Evolutionary conservation across 148 eudicot genomes (phyloP), one percentile per base, ranked within the genome.

Genomic region (Tetragonia tetragonoides): DNA sequence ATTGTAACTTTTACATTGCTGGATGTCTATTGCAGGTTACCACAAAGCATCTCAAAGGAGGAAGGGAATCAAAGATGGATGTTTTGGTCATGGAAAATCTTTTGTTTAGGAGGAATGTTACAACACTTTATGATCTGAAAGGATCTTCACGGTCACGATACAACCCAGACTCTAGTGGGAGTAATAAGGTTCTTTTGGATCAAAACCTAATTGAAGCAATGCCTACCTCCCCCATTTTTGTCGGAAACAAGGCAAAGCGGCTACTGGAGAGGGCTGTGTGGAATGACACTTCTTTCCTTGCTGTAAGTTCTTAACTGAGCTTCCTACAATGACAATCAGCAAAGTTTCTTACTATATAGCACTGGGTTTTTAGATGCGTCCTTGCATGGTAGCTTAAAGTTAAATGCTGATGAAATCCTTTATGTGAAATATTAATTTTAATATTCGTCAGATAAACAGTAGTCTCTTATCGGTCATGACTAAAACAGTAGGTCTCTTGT

Each of bases 161-260:
- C 73, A 94, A 92, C 83, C 87, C 98, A 10, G 97, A 94, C 83
- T 83, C 87, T 47, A 92, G 88, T 83, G 98, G 97, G 79, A 89
- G 88, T 74, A 92, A 94, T 60, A 92, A 94, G 86, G 98, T 94
- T 82, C 87, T 94, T 60, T 84, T 94, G 74, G 98, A 94, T 82
- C 98, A 94, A 82, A 94, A 94, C 77, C 85, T 94, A 75, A 92
- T 94, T 73, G 98, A 94, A 89, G 89, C 97, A 38, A 94, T 94
- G 98, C 98, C 98, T 73, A 94, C 98, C 54, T 90, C 92, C 72
- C 98, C 98, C 1, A 88, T 94, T 69, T 94, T 94, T 82, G 98
- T 94, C 39, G 95, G 97, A 72, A 92, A 92, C 88, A 92, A 90
- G 85, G 98, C 98, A 28, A 92, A 94, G 81, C 88, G 97, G 67